phyloP scores from a whole-genome alignment of 805 yeast genomes.

The Cyberlindnera maritima region DNA sequence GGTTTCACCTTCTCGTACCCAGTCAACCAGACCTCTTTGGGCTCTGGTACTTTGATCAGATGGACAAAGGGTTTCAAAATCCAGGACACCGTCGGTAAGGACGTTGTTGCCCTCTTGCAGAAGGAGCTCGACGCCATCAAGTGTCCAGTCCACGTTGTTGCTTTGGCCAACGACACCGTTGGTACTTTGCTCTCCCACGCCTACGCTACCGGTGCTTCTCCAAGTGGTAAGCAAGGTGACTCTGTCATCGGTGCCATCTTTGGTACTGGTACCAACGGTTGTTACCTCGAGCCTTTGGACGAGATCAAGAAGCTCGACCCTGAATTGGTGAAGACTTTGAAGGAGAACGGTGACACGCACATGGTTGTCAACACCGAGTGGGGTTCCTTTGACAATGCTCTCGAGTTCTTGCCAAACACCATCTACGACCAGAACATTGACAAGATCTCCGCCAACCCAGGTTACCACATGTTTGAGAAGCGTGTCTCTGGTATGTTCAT shows the following conservation, averaged over 20 bases:
- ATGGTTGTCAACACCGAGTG: conserved; percentile 97
- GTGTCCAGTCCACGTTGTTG: conserved; percentile 71
- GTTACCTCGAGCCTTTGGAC: conserved; percentile 76
- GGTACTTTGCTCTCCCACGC: conserved; percentile 91
- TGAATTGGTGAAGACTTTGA: conserved; percentile 34
- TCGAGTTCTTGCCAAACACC: conserved; percentile 72
- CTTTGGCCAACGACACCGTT: conserved; percentile 93
- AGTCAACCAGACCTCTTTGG: conserved; percentile 77
- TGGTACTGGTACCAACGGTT: conserved; percentile 98
- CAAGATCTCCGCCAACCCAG: conserved; percentile 71
- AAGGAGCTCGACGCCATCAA: conserved; percentile 56
- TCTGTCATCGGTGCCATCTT: conserved; percentile 88
- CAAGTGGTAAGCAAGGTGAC: conserved; percentile 60
- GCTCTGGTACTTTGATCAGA: conserved; percentile 77
- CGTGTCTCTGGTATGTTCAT: conserved; percentile 89
- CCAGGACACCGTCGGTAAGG: conserved; percentile 79
- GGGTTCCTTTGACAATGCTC: conserved; percentile 93
- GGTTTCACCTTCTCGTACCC: conserved; percentile 97
- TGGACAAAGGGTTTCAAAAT: conserved; percentile 97
- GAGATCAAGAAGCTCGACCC: conserved; percentile 73
- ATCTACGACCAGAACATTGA: conserved; percentile 75
- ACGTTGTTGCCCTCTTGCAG: conserved; percentile 75
- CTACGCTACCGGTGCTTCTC: conserved; percentile 58
- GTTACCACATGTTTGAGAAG: conserved; percentile 90
- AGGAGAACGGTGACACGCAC: conserved; percentile 46